Evolutionary conservation across 2,329 filamentous ascomycete species (phyloP).

Genomic region (Penicillium sp.): DNA sequence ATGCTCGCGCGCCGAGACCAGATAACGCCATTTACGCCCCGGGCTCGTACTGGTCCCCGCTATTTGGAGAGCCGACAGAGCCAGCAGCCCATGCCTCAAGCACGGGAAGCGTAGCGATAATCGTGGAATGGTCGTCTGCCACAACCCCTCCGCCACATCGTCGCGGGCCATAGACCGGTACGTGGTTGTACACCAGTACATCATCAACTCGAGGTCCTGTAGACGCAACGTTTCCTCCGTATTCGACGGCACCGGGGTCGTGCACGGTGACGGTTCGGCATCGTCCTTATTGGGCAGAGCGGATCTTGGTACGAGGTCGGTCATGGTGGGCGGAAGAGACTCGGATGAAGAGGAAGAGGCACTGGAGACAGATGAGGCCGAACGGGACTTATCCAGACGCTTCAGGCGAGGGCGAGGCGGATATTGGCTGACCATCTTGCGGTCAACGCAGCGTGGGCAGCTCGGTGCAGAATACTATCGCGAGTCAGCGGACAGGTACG

Average conservation of each 20-base stretch:
- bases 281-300: not conserved
- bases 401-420: conserved; percentile 15
- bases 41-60: conserved; percentile 17
- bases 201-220: conserved; percentile 36
- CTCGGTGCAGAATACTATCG: conserved; percentile 3
- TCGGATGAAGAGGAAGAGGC: conserved; percentile 7
- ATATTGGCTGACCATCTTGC: conserved; percentile 14
- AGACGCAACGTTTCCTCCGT: conserved; percentile 19
- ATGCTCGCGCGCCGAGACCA: conserved; percentile 30
- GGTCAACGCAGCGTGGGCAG: conserved; percentile 12
- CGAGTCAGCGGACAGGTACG: not conserved
- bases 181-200: conserved; percentile 36
- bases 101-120: conserved; percentile 31
- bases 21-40: conserved; percentile 22
- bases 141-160: conserved; percentile 24
- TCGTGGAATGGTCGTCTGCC: conserved; percentile 32
- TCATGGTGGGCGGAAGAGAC: conserved; percentile 6
- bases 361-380: conserved; percentile 7
- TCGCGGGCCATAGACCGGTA: conserved; percentile 32
- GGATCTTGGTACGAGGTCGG: conserved; percentile 2
- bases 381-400: conserved; percentile 14
- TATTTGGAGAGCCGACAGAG: conserved; percentile 35
- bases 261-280: not conserved
- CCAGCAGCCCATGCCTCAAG: conserved; percentile 37
- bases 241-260: not conserved